Conservation (phyloP, 2,329 filamentous ascomycete genomes). For the Phialocephala sp. region DNA sequence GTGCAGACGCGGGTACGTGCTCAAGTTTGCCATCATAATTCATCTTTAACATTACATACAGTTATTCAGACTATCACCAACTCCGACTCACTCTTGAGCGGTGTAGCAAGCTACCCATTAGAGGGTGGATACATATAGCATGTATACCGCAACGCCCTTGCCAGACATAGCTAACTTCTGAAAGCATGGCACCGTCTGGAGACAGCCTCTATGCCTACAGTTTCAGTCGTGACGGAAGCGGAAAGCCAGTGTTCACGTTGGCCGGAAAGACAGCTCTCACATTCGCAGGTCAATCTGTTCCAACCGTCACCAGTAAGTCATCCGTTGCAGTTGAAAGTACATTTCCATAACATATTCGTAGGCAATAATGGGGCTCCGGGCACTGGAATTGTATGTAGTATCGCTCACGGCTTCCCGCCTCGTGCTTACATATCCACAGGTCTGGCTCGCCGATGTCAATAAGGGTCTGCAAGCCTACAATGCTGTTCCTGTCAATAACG, state of each 20-base stretch:
- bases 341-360: background rate
- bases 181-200: constrained; percentile 4
- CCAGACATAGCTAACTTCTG: background rate
- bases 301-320: constrained; percentile 12
- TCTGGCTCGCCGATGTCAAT: constrained; percentile 2
- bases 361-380: constrained; percentile 14
- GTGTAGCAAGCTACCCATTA: constrained; percentile 17
- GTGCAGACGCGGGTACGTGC: background rate
- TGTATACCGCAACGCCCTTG: background rate
- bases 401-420: background rate
- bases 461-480: background rate
- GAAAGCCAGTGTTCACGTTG: constrained; percentile 12
- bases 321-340: background rate
- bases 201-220: constrained; percentile 16
- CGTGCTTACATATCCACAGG: background rate
- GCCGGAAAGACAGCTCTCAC: constrained; percentile 13
- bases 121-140: constrained; percentile 23
- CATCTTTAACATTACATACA: background rate
- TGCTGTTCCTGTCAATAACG: constrained; percentile 6
- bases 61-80: constrained; percentile 14
- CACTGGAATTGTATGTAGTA: constrained; percentile 12
- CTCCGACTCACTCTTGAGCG: constrained; percentile 6
- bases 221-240: constrained; percentile 9
- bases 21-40: background rate
- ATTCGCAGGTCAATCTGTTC: constrained; percentile 15